These are phyloP conservation scores for Vinca major DNA, from an alignment of 305 asterid genomes.

Conservation along the genomic window DNA sequence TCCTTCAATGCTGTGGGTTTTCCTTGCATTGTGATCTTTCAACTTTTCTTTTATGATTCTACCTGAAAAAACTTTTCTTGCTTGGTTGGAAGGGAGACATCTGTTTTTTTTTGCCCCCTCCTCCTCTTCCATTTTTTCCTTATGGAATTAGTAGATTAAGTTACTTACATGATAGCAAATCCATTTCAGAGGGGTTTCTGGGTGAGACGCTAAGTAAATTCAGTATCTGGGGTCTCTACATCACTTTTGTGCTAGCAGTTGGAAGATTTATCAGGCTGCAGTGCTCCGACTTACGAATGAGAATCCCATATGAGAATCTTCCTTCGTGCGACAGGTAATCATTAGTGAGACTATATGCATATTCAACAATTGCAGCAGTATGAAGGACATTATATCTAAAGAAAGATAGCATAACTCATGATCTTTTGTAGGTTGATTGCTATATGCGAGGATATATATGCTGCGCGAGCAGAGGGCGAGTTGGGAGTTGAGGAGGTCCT, in stretches of 20 bases:
- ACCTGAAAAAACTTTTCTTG: not conserved
- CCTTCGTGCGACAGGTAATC: conserved; percentile 89
- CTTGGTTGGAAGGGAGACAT: not conserved
- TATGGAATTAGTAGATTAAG: too few species aligned
- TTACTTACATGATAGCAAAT: not conserved
- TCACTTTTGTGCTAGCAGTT: conserved; percentile 91
- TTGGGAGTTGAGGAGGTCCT: conserved; percentile 93
- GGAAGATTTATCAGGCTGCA: conserved; percentile 92
- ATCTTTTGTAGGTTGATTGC: conserved; percentile 60
- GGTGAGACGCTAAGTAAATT: conserved; percentile 98
- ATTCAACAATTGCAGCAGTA: too few species aligned
- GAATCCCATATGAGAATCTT: conserved; percentile 93
- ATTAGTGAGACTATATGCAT: too few species aligned
- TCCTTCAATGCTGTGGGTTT: not conserved
- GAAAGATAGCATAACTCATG: not conserved
- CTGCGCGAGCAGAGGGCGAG: conserved; percentile 96
- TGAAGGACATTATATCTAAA: not conserved
- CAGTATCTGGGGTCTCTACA: conserved; percentile 97
- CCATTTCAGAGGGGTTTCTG: conserved; percentile 72
- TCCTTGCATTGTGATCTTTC: not conserved
- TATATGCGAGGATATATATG: conserved; percentile 88
- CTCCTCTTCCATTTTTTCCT: too few species aligned
- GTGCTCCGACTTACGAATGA: conserved; percentile 90
- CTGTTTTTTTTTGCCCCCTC: too few species aligned
- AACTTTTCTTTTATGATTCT: not conserved